phyloP scores from a whole-genome alignment of 1,284 basidiomycete genomes.

The Puccinia horiana region DNA sequence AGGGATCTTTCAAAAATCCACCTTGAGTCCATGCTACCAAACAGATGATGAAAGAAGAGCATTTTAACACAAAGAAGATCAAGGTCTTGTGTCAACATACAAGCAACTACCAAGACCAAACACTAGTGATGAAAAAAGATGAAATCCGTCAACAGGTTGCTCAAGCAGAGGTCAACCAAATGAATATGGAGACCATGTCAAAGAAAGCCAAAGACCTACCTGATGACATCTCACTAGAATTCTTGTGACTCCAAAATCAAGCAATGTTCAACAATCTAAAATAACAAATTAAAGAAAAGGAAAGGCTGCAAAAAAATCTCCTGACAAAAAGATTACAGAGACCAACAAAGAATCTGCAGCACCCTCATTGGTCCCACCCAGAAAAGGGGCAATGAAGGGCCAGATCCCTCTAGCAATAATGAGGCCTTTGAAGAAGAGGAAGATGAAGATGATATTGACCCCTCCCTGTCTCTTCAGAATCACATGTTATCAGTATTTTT shows the following conservation, averaged over 20 bases:
- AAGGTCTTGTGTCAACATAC: not conserved
- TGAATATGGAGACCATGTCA: not conserved
- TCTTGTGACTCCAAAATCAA: not conserved
- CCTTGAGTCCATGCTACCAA: not conserved
- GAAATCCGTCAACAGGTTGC: not conserved
- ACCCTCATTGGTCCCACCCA: too few relatives aligned
- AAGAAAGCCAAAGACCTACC: constrained; percentile 3
- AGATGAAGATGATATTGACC: too few relatives aligned
- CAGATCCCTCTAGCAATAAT: too few relatives aligned
- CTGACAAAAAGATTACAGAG: too few relatives aligned
- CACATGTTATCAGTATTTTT: too few relatives aligned
- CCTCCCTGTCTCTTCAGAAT: too few relatives aligned
- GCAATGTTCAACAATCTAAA: not conserved
- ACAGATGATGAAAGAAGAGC: not conserved
- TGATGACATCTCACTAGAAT: not conserved
- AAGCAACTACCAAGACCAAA: not conserved
- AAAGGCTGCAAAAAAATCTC: too few relatives aligned
- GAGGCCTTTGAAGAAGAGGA: too few relatives aligned
- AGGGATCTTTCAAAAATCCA: not conserved
- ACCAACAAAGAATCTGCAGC: too few relatives aligned
- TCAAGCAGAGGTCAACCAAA: not conserved
- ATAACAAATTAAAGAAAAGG: not conserved
- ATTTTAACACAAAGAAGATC: constrained; percentile 12
- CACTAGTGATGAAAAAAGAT: constrained; percentile 1
- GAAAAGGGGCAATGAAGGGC: too few relatives aligned